Conservation (phyloP, 257 asterid genomes). For the Ilex asprella region DNA sequence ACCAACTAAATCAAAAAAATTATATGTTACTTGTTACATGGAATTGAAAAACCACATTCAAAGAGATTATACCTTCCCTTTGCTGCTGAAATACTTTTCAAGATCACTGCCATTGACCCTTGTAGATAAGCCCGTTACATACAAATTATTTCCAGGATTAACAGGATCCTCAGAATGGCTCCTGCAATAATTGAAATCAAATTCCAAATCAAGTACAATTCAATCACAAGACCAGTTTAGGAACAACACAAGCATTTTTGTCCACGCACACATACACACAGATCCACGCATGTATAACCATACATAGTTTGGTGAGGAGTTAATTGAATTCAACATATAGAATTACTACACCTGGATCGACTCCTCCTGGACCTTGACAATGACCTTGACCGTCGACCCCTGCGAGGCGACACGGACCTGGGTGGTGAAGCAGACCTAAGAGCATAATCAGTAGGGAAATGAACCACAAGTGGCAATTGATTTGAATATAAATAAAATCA, state of each 20-base stretch:
- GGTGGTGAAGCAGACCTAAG: constrained; percentile 26
- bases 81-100: constrained; percentile 27
- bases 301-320: too few species aligned
- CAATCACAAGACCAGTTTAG: too few species aligned
- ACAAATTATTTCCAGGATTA: constrained; percentile 40
- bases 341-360: constrained; percentile 22
- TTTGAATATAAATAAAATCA: too few species aligned
- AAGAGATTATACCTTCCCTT: constrained; percentile 28
- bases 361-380: constrained; percentile 19
- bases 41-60: too few species aligned
- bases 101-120: constrained; percentile 35
- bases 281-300: too few species aligned
- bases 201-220: too few species aligned
- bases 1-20: too few species aligned
- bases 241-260: too few species aligned
- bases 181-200: too few species aligned
- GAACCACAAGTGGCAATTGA: background rate
- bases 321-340: background rate
- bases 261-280: too few species aligned
- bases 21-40: too few species aligned
- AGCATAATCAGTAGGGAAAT: background rate
- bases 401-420: constrained; percentile 19
- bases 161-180: constrained; percentile 3
- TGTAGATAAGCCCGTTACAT: constrained; percentile 37
- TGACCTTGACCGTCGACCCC: constrained; percentile 25